Conservation (phyloP, 2,329 filamentous ascomycete species). For the Paracorniculantispora psalliotae region DNA sequence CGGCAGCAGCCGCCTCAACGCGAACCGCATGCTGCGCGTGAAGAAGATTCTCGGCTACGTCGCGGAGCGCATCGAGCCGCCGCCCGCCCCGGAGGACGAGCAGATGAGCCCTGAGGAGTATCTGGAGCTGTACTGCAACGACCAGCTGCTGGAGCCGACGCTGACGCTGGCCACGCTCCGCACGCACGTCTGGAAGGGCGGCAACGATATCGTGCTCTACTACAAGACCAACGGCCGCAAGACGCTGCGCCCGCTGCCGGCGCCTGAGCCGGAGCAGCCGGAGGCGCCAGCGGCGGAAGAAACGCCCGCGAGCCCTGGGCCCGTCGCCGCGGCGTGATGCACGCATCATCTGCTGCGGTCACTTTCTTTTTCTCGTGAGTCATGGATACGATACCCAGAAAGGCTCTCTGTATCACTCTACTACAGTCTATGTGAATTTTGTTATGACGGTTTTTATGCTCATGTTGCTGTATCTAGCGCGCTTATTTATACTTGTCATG, state of each 20-base stretch:
- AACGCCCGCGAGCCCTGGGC: background rate
- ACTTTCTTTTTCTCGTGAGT: background rate
- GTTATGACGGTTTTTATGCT: background rate
- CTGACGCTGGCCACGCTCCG: slow-evolving; percentile 95
- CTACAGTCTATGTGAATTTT: slow-evolving; percentile 2
- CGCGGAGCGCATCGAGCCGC: slow-evolving; percentile 80
- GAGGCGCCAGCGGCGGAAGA: background rate
- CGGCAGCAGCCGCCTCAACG: slow-evolving; percentile 86
- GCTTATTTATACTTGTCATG: background rate
- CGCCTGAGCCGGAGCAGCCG: slow-evolving; percentile 19
- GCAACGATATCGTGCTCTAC: slow-evolving; percentile 84
- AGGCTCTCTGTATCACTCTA: slow-evolving; percentile 2
- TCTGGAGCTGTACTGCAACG: slow-evolving; percentile 90
- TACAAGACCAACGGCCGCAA: slow-evolving; percentile 92
- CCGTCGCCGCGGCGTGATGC: background rate
- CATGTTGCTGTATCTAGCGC: slow-evolving; percentile 1
- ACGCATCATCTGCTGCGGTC: background rate
- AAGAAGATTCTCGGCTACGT: slow-evolving; percentile 93
- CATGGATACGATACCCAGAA: slow-evolving; percentile 10
- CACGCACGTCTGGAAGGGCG: slow-evolving; percentile 88
- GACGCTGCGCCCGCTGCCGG: slow-evolving; percentile 39
- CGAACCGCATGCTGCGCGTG: slow-evolving; percentile 91
- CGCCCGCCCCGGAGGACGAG: slow-evolving; percentile 52
- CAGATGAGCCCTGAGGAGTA: slow-evolving; percentile 82
- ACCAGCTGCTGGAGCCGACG: slow-evolving; percentile 66